These are phyloP conservation scores for Funneliformis mosseae DNA, from an alignment of 192 early-diverging fungal species.

Conservation along the genomic window DNA sequence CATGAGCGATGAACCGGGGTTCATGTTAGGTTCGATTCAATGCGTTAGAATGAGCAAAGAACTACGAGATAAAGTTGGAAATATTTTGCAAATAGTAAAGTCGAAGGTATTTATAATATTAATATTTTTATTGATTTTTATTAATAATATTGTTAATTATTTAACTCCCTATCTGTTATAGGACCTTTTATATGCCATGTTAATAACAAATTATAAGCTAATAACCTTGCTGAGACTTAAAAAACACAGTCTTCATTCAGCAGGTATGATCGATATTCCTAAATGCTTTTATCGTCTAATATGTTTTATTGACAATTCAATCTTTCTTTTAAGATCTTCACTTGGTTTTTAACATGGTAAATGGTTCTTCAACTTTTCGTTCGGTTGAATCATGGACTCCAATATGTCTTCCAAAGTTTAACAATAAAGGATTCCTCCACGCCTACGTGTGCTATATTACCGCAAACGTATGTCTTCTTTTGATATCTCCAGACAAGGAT, in stretches of 20 bases:
- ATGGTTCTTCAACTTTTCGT: constrained; percentile 71
- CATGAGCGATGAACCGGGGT: constrained; percentile 71
- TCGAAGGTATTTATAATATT: constrained; percentile 61
- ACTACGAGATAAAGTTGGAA: constrained; percentile 71
- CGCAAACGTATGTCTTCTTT: constrained; percentile 68
- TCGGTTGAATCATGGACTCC: constrained; percentile 92
- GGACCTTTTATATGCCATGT: constrained; percentile 77
- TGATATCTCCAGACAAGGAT: constrained; percentile 80
- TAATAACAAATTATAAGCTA: constrained; percentile 75
- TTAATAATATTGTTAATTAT: background rate
- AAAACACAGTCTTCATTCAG: constrained; percentile 78
- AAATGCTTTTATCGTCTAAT: background rate
- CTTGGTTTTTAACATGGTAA: constrained; percentile 80
- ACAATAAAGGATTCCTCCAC: constrained; percentile 84
- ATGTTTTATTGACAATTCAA: background rate
- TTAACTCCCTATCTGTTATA: constrained; percentile 27
- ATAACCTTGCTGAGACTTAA: constrained; percentile 74
- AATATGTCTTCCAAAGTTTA: constrained; percentile 91
- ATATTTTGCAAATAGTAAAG: constrained; percentile 54
- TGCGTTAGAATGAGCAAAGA: constrained; percentile 69
- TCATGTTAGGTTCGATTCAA: constrained; percentile 75
- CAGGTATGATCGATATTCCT: constrained; percentile 41
- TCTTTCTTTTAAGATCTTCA: constrained; percentile 61
- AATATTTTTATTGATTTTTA: background rate
- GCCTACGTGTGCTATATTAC: constrained; percentile 84